Evolutionary conservation across 1,284 basidiomycete species (phyloP).

Genomic region (Sphagnurus paluster): DNA sequence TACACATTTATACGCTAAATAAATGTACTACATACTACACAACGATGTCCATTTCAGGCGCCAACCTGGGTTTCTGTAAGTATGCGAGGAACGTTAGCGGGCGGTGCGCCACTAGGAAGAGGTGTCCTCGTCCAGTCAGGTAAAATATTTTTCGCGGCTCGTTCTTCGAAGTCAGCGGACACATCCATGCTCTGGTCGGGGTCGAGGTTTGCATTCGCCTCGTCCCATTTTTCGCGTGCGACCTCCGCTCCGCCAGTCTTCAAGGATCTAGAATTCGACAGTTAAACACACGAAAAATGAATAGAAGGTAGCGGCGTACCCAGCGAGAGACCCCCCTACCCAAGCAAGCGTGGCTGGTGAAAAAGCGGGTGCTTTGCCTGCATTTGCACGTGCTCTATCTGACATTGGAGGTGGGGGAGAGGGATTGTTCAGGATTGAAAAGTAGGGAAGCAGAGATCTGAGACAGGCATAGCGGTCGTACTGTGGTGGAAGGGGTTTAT

Average conservation of each 20-base stretch:
- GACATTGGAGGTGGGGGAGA: slow-evolving; percentile 46
- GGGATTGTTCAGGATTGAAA: slow-evolving; percentile 86
- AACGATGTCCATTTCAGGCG: slow-evolving; percentile 8
- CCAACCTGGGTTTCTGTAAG: slow-evolving; percentile 21
- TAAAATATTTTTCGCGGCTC: slow-evolving; percentile 46
- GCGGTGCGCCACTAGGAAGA: slow-evolving; percentile 61
- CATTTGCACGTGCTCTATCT: slow-evolving; percentile 51
- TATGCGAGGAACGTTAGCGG: slow-evolving; percentile 32
- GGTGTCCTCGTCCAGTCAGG: slow-evolving; percentile 80
- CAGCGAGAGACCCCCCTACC: slow-evolving; percentile 93
- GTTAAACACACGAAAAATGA: slow-evolving; percentile 11
- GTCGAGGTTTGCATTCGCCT: slow-evolving; percentile 52
- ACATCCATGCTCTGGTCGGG: slow-evolving; percentile 44
- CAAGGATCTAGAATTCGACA: slow-evolving; percentile 49
- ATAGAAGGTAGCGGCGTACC: slow-evolving; percentile 47
- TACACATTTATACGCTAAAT: no score
- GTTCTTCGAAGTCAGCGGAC: slow-evolving; percentile 36
- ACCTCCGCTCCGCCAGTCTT: slow-evolving; percentile 86
- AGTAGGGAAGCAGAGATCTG: slow-evolving; percentile 64
- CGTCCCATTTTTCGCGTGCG: slow-evolving; percentile 82
- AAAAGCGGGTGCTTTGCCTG: slow-evolving; percentile 86
- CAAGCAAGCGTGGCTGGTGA: slow-evolving; percentile 78
- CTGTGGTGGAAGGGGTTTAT: slow-evolving; percentile 42
- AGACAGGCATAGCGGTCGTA: slow-evolving; percentile 76
- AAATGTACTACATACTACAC: no score